phyloP scores from a whole-genome alignment of 768 basidiomycete species.

The Suillus plorans region DNA sequence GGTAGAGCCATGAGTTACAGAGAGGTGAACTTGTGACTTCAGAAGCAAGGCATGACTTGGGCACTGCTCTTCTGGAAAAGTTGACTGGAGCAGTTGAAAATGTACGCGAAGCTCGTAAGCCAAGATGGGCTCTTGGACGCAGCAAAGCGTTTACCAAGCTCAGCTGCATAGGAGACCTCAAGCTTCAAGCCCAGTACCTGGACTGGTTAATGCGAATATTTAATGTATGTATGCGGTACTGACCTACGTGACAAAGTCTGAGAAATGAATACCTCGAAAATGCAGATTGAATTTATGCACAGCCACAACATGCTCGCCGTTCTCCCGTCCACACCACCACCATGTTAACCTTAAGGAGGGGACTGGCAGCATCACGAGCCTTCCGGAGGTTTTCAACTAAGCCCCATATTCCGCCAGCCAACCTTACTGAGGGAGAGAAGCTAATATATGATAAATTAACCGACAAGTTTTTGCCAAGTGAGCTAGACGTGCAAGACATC shows the following conservation, averaged over 20 bases:
- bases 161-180: conserved; percentile 16
- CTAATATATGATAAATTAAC: conserved; percentile 71
- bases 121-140: conserved; percentile 16
- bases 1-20: conserved; percentile 10
- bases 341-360: conserved; percentile 38
- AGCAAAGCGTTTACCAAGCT: conserved; percentile 19
- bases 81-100: not conserved
- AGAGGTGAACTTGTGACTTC: conserved; percentile 1
- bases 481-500: conserved; percentile 88
- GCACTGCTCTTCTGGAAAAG: not conserved
- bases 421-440: conserved; percentile 61
- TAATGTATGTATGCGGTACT: not conserved
- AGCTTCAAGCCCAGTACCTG: not conserved
- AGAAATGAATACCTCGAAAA: not conserved
- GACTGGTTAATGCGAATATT: not conserved
- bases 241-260: not conserved
- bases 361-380: conserved; percentile 26
- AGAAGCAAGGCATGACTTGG: conserved; percentile 6
- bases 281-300: not conserved
- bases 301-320: not conserved
- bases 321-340: conserved; percentile 11
- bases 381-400: conserved; percentile 31
- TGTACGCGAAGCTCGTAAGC: conserved; percentile 3
- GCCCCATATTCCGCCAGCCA: conserved; percentile 25
- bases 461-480: conserved; percentile 73